Percentiles rank a stretch among this genome's conserved stretches.
Conservation (phyloP, 1,284 basidiomycete genomes). For the Leccinum fallax region DNA sequence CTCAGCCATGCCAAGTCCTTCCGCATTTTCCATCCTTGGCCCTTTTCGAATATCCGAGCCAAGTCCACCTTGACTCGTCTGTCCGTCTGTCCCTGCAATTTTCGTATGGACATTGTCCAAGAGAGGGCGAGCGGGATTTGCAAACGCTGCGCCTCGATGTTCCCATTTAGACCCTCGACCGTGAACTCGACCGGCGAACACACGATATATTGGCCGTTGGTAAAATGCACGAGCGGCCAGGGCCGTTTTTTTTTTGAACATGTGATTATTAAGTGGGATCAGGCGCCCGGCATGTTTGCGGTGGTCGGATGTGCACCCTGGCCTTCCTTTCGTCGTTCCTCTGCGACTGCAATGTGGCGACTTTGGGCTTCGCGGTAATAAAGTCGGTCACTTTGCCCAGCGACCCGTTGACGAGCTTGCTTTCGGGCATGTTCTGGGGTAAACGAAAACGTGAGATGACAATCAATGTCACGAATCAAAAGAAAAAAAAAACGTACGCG, state of each 20-base stretch:
- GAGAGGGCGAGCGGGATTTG: slow-evolving; percentile 78
- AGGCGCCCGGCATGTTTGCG: slow-evolving; percentile 20
- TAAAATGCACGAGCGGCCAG: slow-evolving; percentile 63
- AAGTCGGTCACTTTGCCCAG: slow-evolving; percentile 82
- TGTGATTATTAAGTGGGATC: slow-evolving; percentile 22
- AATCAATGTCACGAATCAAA: no score
- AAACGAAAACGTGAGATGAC: neutral
- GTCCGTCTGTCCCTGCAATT: slow-evolving; percentile 84
- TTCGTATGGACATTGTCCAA: slow-evolving; percentile 86
- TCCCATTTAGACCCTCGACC: slow-evolving; percentile 52
- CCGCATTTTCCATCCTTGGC: slow-evolving; percentile 49
- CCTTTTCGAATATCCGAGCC: slow-evolving; percentile 76
- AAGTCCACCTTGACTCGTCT: slow-evolving; percentile 76
- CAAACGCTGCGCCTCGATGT: slow-evolving; percentile 50
- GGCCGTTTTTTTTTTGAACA: slow-evolving; percentile 30
- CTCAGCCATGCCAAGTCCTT: neutral
- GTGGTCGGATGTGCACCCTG: neutral
- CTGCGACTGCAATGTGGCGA: slow-evolving; percentile 45
- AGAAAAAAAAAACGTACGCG: slow-evolving; percentile 45
- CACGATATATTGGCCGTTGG: slow-evolving; percentile 42
- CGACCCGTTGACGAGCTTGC: slow-evolving; percentile 83
- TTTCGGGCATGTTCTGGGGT: slow-evolving; percentile 50
- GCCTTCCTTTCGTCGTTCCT: slow-evolving; percentile 24
- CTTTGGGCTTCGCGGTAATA: slow-evolving; percentile 42
- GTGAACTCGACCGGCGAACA: slow-evolving; percentile 59